Percentiles rank a stretch among this genome's conserved stretches.
These are phyloP conservation scores for Monosporozyma aerobia DNA, from an alignment of 805 yeast genomes.

Conservation along the genomic window DNA sequence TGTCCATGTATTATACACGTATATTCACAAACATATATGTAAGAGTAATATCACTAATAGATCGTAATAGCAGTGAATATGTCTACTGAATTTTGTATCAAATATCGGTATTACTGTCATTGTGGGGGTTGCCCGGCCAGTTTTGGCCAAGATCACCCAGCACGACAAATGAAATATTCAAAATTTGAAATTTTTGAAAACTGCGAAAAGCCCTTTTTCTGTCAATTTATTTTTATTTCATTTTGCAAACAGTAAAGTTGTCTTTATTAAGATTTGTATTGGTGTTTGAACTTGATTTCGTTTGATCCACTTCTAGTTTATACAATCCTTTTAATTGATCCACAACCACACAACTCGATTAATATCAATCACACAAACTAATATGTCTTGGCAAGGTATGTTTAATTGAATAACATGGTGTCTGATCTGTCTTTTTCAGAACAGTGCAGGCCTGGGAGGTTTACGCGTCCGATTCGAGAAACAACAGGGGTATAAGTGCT, in stretches of 20 bases:
- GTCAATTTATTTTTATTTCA: too few relatives aligned
- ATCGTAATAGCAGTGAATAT: too few relatives aligned
- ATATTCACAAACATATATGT: not conserved
- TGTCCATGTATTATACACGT: not conserved
- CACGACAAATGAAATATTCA: not conserved
- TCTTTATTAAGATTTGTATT: too few relatives aligned
- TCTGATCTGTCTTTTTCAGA: not conserved
- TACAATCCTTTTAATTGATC: not conserved
- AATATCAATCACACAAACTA: not conserved
- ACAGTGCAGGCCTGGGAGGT: not conserved
- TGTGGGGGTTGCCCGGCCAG: not conserved
- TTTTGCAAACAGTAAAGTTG: too few relatives aligned
- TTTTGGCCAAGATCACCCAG: not conserved
- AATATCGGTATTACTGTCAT: not conserved
- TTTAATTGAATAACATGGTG: not conserved
- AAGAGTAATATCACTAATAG: not conserved
- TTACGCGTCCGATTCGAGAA: too few relatives aligned
- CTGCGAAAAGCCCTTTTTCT: not conserved
- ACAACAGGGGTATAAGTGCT: too few relatives aligned
- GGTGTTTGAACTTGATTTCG: too few relatives aligned
- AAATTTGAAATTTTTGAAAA: not conserved
- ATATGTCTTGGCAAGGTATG: slow-evolving; percentile 43
- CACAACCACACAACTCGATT: not conserved
- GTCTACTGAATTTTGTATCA: not conserved
- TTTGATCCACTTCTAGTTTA: not conserved